A percentile compares a stretch with the other conserved stretches of the same genome.
Conservation (phyloP, 208 protist species). For the Histomonas meleagridis region DNA sequence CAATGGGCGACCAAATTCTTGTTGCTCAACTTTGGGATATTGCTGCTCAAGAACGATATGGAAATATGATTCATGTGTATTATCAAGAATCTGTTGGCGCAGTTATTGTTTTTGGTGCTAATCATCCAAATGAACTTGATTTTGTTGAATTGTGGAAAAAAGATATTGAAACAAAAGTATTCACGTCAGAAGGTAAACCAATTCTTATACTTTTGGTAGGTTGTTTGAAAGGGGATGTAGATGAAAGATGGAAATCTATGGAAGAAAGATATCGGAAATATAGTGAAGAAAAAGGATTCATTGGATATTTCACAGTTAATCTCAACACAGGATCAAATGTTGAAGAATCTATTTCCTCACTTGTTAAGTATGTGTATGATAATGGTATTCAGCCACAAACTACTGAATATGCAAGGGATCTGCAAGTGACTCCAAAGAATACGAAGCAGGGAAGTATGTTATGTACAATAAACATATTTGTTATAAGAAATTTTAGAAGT, state of each 20-base stretch:
- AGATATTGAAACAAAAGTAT: constrained; percentile 40
- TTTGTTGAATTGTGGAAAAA: constrained; percentile 37
- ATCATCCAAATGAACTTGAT: neutral
- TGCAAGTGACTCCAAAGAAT: too few species aligned
- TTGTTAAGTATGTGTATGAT: neutral
- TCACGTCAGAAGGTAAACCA: neutral
- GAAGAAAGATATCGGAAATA: neutral
- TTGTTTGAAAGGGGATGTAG: neutral
- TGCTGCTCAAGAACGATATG: constrained; percentile 25
- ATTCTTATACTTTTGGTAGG: constrained; percentile 15
- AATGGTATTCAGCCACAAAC: neutral
- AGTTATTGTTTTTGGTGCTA: constrained; percentile 37
- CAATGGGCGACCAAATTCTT: neutral
- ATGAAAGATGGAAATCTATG: neutral
- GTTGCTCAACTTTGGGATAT: constrained; percentile 34
- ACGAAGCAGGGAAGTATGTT: too few species aligned
- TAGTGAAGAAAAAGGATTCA: constrained; percentile 14
- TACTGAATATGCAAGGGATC: too few species aligned
- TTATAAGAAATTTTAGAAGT: too few species aligned
- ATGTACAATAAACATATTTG: too few species aligned
- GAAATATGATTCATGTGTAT: neutral
- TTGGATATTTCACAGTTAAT: neutral
- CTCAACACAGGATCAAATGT: neutral
- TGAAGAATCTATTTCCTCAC: neutral
- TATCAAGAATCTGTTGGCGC: constrained; percentile 35